Percentiles rank a stretch among this genome's conserved stretches.
These are phyloP conservation scores for Lithocarpus polystachyus DNA, from an alignment of 306 rosid species.

Conservation along the genomic window DNA sequence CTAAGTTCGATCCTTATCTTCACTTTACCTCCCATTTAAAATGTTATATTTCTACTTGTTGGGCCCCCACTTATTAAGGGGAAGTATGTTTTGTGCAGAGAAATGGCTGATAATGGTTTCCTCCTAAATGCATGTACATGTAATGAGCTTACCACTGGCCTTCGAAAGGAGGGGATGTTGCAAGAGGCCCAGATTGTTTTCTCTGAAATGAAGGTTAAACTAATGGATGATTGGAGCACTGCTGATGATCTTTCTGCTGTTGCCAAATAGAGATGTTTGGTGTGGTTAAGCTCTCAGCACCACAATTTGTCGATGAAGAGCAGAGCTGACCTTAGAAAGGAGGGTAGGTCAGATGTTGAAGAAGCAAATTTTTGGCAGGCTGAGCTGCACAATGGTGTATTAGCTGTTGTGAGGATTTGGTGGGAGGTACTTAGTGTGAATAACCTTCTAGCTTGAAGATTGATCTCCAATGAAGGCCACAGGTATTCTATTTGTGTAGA, in stretches of 20 bases:
- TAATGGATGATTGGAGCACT: slow-evolving; percentile 22
- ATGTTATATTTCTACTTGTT: no score
- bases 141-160: slow-evolving; percentile 57
- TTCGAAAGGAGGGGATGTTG: slow-evolving; percentile 49
- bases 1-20: no score
- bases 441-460: no score
- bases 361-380: no score
- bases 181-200: slow-evolving; percentile 57
- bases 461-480: no score
- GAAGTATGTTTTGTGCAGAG: slow-evolving; percentile 62
- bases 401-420: no score
- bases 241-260: slow-evolving; percentile 15
- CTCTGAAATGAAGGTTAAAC: slow-evolving; percentile 51
- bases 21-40: no score
- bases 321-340: not conserved
- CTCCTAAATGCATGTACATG: slow-evolving; percentile 31
- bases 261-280: not conserved
- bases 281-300: not conserved
- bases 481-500: no score
- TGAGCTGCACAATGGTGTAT: no score
- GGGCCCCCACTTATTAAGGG: slow-evolving; percentile 78
- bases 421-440: no score
- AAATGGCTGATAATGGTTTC: slow-evolving; percentile 51
- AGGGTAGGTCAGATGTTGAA: no score
- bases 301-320: not conserved